Percentiles rank a stretch among this genome's conserved stretches.
phyloP scores from a whole-genome alignment of 306 rosid genomes.

The Comarum palustre region DNA sequence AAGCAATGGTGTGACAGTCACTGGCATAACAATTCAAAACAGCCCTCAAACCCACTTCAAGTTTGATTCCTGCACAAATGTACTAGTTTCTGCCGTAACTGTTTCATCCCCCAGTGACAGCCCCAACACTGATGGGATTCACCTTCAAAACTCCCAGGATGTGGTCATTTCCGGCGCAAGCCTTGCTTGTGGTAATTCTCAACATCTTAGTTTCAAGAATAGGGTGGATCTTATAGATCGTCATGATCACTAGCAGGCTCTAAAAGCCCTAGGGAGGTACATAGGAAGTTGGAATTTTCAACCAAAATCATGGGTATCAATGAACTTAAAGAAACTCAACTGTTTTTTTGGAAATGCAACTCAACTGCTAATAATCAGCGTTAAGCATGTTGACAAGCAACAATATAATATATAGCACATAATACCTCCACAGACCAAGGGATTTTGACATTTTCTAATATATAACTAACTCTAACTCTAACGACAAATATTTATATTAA shows the following conservation, averaged over 20 bases:
- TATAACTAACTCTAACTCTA: not conserved
- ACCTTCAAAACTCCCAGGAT: slow-evolving; percentile 56
- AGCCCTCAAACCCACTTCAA: slow-evolving; percentile 71
- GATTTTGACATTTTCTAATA: not conserved
- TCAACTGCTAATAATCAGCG: not conserved
- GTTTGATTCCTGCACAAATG: slow-evolving; percentile 53
- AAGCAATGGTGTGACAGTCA: slow-evolving; percentile 51
- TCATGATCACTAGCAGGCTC: not conserved
- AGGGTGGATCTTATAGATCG: not conserved
- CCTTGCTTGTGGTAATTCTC: slow-evolving; percentile 61
- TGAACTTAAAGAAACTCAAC: not conserved
- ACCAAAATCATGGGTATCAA: not conserved
- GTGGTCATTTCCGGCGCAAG: slow-evolving; percentile 48
- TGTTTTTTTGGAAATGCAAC: no score
- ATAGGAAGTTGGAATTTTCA: not conserved
- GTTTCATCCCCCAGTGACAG: slow-evolving; percentile 65
- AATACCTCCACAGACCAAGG: not conserved
- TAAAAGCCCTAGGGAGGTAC: not conserved
- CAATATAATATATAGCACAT: not conserved
- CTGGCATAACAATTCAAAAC: slow-evolving; percentile 66
- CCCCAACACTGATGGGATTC: slow-evolving; percentile 84
- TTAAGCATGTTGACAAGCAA: slow-evolving; percentile 1
- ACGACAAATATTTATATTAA: not conserved
- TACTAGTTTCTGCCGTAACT: slow-evolving; percentile 45
- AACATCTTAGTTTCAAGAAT: not conserved